phyloP scores from a whole-genome alignment of 345 rosid genomes.

The Populus davidiana region DNA sequence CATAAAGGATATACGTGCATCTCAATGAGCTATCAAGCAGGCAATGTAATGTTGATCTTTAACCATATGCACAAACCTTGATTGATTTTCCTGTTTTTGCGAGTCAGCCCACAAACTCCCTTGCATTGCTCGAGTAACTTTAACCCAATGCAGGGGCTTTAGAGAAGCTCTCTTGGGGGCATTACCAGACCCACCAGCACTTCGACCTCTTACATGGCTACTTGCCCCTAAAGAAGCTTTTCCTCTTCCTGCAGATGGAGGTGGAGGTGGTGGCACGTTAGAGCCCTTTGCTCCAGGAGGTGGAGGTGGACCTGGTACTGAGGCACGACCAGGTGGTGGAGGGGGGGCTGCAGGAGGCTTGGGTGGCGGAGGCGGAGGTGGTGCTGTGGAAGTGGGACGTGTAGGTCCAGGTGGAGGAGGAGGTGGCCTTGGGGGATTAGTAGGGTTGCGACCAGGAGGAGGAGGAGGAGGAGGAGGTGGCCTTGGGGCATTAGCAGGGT shows the following conservation, averaged over 20 bases:
- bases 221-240: conserved; percentile 41
- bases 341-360: conserved; percentile 56
- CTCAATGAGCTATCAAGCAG: conserved; percentile 7
- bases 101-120: conserved; percentile 99
- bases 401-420: conserved; percentile 22
- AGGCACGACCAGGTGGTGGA: conserved; percentile 44
- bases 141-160: conserved; percentile 95
- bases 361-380: conserved; percentile 57
- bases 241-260: conserved; percentile 65
- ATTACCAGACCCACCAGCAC: conserved; percentile 37
- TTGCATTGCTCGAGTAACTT: conserved; percentile 84
- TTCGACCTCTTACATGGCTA: conserved; percentile 58
- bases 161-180: conserved; percentile 63
- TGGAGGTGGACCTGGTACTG: conserved; percentile 43
- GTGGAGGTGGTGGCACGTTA: conserved; percentile 70
- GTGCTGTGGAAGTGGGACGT: conserved; percentile 13
- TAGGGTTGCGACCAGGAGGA: conserved; percentile 13
- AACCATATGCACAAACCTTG: conserved; percentile 51
- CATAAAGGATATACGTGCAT: too few relatives aligned
- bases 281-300: conserved; percentile 48
- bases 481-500: not conserved
- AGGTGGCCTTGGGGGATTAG: conserved; percentile 30
- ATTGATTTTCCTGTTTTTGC: conserved; percentile 70
- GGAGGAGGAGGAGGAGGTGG: conserved; percentile 23
- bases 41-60: not conserved